phyloP scores from a whole-genome alignment of 2,329 filamentous ascomycete genomes.

The Aspergillus aculeatinus region DNA sequence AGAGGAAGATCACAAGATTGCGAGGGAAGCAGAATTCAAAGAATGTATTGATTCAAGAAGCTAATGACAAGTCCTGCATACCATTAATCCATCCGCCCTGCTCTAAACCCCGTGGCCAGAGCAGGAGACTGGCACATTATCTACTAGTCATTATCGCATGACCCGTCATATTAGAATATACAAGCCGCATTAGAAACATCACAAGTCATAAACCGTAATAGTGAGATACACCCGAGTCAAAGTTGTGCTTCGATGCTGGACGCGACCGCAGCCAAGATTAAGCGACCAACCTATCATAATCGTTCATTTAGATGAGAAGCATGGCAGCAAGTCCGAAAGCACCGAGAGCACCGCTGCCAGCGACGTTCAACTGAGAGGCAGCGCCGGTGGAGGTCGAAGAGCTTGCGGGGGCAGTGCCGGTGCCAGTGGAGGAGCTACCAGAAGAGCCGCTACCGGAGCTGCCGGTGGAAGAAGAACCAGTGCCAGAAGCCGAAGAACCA shows the following conservation, averaged over 20 bases:
- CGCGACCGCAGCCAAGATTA: neutral
- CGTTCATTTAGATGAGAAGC: conserved; percentile 37
- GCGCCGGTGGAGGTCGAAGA: conserved; percentile 22
- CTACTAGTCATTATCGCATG: conserved; percentile 16
- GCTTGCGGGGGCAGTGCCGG: conserved; percentile 13
- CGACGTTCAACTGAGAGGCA: conserved; percentile 32
- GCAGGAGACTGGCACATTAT: conserved; percentile 6
- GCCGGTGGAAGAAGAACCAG: conserved; percentile 20
- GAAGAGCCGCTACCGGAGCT: conserved; percentile 17
- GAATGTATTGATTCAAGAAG: neutral
- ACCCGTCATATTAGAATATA: conserved; percentile 20
- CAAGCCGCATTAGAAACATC: conserved; percentile 14
- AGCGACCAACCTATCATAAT: conserved; percentile 7
- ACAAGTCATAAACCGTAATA: conserved; percentile 7
- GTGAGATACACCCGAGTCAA: conserved; percentile 18
- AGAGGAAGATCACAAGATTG: no score
- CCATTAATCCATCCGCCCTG: neutral
- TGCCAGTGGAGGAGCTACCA: conserved; percentile 9
- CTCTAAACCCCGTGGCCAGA: neutral
- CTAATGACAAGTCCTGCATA: neutral
- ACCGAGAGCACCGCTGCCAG: conserved; percentile 36
- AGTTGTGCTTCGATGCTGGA: neutral
- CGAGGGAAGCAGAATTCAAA: neutral
- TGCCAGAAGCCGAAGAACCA: conserved; percentile 11
- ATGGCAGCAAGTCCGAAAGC: conserved; percentile 45